A percentile compares a stretch with the other conserved stretches of the same genome.
These are phyloP conservation scores for Wickerhamiella azymoides DNA, from an alignment of 805 yeast species.

Conservation along the genomic window DNA sequence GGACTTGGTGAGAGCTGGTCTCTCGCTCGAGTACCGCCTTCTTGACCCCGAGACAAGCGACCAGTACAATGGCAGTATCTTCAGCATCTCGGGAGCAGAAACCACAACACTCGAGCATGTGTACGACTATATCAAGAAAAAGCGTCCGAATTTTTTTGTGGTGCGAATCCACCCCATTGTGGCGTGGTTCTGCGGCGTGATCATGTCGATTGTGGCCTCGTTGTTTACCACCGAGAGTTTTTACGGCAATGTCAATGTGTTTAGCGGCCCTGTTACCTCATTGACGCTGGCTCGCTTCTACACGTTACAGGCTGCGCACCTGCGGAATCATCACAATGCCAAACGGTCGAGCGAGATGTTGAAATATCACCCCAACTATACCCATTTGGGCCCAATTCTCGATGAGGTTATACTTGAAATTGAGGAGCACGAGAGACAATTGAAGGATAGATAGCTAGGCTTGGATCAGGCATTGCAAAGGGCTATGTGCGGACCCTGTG, in stretches of 20 bases:
- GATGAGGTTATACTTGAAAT: conserved; percentile 17
- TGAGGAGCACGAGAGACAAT: not conserved
- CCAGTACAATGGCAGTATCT: conserved; percentile 10
- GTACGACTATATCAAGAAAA: conserved; percentile 13
- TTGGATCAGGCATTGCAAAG: no score
- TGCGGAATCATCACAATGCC: conserved; percentile 15
- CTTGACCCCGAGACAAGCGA: conserved; percentile 16
- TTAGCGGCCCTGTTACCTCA: conserved; percentile 12
- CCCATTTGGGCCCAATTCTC: conserved; percentile 15
- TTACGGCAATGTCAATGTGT: conserved; percentile 6
- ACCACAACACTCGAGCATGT: conserved; percentile 18
- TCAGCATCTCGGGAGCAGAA: conserved; percentile 15
- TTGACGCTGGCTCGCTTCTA: conserved; percentile 20
- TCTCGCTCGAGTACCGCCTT: conserved; percentile 25
- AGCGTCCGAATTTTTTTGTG: conserved; percentile 10
- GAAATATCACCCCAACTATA: conserved; percentile 14
- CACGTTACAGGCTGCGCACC: conserved; percentile 19
- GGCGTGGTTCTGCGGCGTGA: conserved; percentile 14
- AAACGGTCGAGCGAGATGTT: conserved; percentile 15
- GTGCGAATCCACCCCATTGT: conserved; percentile 16
- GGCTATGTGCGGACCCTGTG: no score
- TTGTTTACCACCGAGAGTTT: conserved; percentile 5
- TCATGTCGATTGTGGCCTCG: conserved; percentile 6
- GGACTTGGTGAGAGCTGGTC: conserved; percentile 30
- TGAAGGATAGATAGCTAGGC: not conserved